Conservation (phyloP, 495 filamentous ascomycete genomes). For the Friedmanniomyces simplex region DNA sequence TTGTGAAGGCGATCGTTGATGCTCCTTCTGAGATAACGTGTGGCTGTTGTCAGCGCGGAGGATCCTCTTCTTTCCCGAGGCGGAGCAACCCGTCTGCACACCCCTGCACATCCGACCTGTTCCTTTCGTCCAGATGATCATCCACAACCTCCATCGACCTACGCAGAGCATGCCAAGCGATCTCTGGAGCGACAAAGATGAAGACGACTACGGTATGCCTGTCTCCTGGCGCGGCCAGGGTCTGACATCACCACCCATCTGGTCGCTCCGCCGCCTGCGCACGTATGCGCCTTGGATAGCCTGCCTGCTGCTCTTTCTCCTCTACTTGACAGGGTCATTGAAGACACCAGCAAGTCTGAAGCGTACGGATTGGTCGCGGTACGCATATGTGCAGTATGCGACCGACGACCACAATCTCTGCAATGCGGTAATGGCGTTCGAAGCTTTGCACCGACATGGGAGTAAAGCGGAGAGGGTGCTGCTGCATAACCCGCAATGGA, state of each 20-base stretch:
- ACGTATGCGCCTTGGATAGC: neutral
- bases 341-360: neutral
- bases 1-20: no score
- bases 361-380: constrained; percentile 22
- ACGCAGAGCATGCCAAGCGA: constrained; percentile 3
- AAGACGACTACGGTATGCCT: constrained; percentile 10
- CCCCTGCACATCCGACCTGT: no score
- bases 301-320: neutral
- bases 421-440: constrained; percentile 31
- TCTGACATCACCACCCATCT: neutral
- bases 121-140: no score
- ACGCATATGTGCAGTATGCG: constrained; percentile 32
- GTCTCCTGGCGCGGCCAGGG: neutral
- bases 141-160: neutral
- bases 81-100: no score
- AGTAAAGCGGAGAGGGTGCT: constrained; percentile 30
- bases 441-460: constrained; percentile 25
- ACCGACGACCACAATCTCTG: constrained; percentile 31
- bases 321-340: neutral
- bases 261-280: neutral
- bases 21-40: no score
- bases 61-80: no score
- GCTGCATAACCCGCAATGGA: constrained; percentile 30
- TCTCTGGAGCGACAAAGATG: neutral
- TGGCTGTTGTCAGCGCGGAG: no score